phyloP scores from a whole-genome alignment of 176 grass and related monocot species.

The Oryza coarctata region DNA sequence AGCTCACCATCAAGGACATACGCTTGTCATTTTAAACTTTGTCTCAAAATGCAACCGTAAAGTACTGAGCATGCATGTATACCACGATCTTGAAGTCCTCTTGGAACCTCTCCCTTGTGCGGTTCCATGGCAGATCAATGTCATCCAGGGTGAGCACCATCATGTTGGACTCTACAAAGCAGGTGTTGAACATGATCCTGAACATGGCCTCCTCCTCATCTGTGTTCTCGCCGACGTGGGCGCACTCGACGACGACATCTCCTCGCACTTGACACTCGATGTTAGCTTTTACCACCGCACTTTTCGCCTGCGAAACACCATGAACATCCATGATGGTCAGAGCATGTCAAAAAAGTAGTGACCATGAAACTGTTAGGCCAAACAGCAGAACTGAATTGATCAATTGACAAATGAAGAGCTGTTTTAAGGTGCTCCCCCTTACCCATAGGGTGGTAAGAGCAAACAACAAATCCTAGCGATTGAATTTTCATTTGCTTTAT shows the following conservation, averaged over 20 bases:
- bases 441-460: no score
- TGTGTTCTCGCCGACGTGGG: constrained; percentile 28
- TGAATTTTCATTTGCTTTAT: background rate
- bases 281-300: constrained; percentile 34
- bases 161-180: constrained; percentile 57
- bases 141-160: constrained; percentile 46
- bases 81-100: constrained; percentile 65
- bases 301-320: constrained; percentile 29
- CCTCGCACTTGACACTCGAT: constrained; percentile 42
- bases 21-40: background rate
- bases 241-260: constrained; percentile 52
- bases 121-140: constrained; percentile 52
- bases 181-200: constrained; percentile 66
- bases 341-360: background rate
- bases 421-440: background rate
- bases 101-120: constrained; percentile 31
- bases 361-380: background rate
- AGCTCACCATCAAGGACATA: background rate
- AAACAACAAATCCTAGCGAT: background rate
- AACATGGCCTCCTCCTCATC: constrained; percentile 42
- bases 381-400: background rate
- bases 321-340: background rate
- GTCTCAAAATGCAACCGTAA: background rate
- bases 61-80: background rate
- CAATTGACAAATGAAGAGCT: background rate